Base-by-base conservation (phyloP, 2,329 filamentous ascomycete species). In the Allantophomopsis lycopodina region DNA sequence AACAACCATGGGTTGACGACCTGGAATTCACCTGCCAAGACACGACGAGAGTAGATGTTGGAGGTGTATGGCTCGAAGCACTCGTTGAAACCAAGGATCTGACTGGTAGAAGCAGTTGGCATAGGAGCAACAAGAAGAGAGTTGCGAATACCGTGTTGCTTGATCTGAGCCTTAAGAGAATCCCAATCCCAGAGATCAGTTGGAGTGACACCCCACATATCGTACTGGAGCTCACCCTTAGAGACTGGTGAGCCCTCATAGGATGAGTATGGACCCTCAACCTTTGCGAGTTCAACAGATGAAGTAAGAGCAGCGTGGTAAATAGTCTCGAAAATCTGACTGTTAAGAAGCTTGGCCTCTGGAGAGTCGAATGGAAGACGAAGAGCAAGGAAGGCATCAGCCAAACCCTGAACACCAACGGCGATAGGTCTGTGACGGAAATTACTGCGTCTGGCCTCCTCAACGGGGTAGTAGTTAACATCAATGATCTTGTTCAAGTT, bases 41-140 rank as follows among this genome's bases (percentile, higher is more conserved):
- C 91, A 72, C 91, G 89, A 48, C 91, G 89, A 52, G 89, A 94
- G 71, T 98, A 98, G 62, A 98, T 98, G 73, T 98, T 98, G 52
- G 89, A 96, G 4, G 91, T 98, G 69, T 98, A 98, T 32, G 91
- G 91, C 72, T 98, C 91, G 60, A 98, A 98, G 72, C 91, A 98
- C 67, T 98, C 91, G 61, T 98, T 98, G 74, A 95, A 94, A 54
- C 91, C 91, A 52, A 98, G 72, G 58, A 98, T 98, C 68, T 98
- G 91, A 44, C 86, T 94, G 31, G 91, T 98, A 47, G 83, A 91
- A 42, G 91, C 91, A 55, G 91, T 98, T 18, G 91, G 91, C 91
- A 98, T 98, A 45, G 91, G 91, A 3, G 91, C 91, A 52, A 96
- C 75, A 44, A 98, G 75, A 54, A 98, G 67, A 60, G 84, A 93